Conservation (phyloP, 306 rosid species). For the Cotoneaster glaucophyllus region DNA sequence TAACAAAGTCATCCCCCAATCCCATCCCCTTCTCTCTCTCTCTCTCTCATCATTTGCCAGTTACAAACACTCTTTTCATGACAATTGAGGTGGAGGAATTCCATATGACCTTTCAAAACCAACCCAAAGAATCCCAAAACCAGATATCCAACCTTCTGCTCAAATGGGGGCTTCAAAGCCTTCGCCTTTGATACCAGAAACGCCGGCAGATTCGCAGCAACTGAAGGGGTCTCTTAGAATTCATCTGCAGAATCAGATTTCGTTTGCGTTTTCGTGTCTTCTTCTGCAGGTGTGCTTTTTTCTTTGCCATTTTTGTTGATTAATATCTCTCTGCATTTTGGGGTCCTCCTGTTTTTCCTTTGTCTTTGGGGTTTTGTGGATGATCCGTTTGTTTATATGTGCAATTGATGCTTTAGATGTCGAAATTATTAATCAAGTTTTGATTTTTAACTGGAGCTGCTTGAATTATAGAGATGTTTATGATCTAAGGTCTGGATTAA, state of each 20-base stretch:
- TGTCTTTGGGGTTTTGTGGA: not conserved
- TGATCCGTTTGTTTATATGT: not conserved
- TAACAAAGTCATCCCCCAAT: conserved; percentile 5
- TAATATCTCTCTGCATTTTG: not conserved
- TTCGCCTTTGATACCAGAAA: conserved; percentile 56
- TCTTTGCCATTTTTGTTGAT: not conserved
- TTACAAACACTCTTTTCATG: not conserved
- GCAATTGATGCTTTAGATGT: not conserved
- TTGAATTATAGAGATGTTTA: not conserved
- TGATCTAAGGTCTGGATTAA: not conserved
- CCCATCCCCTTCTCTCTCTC: not conserved
- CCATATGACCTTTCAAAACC: not conserved
- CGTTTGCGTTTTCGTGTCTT: conserved; percentile 32
- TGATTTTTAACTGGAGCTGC: not conserved
- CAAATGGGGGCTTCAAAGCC: conserved; percentile 35
- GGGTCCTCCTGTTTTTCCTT: not conserved
- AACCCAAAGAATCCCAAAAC: not conserved
- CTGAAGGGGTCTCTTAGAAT: conserved; percentile 32
- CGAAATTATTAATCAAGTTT: not conserved
- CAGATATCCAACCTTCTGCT: not conserved
- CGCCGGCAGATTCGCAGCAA: conserved; percentile 44
- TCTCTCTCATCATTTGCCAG: not conserved
- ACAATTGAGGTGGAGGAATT: not conserved
- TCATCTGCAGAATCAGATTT: conserved; percentile 25
- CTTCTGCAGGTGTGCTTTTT: conserved; percentile 52